These are phyloP conservation scores for Coemansia sp. DNA, from an alignment of 192 early-diverging fungal species.

Conservation along the genomic window DNA sequence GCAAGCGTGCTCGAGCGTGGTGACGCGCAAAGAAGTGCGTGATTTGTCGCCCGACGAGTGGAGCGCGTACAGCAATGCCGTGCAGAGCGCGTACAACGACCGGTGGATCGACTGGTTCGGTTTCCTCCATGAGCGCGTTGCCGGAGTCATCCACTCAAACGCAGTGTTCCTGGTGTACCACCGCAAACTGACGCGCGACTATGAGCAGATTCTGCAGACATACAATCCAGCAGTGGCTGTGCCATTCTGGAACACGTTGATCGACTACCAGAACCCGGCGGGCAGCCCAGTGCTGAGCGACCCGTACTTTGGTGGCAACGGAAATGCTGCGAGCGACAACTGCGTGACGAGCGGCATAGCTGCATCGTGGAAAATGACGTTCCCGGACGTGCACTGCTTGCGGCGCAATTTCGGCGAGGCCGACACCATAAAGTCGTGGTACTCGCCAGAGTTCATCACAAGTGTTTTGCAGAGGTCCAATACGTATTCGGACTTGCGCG, in stretches of 20 bases:
- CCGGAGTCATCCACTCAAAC: slow-evolving; percentile 34
- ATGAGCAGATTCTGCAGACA: slow-evolving; percentile 53
- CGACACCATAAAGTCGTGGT: slow-evolving; percentile 26
- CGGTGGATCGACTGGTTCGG: slow-evolving; percentile 54
- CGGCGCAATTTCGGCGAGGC: slow-evolving; percentile 37
- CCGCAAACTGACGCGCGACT: slow-evolving; percentile 54
- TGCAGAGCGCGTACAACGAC: slow-evolving; percentile 24
- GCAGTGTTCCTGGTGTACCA: slow-evolving; percentile 56
- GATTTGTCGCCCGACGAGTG: slow-evolving; percentile 39
- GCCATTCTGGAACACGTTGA: slow-evolving; percentile 53
- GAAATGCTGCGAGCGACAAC: slow-evolving; percentile 12
- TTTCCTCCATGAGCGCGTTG: slow-evolving; percentile 37
- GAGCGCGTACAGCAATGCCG: slow-evolving; percentile 36
- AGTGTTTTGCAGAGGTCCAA: slow-evolving; percentile 29
- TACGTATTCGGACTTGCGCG: slow-evolving; percentile 35
- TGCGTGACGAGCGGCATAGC: slow-evolving; percentile 38
- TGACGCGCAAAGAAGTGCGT: slow-evolving; percentile 54
- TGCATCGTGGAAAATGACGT: slow-evolving; percentile 19
- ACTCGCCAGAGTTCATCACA: slow-evolving; percentile 46
- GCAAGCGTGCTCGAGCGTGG: slow-evolving; percentile 17
- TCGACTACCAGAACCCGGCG: slow-evolving; percentile 51
- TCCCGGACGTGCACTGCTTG: slow-evolving; percentile 33
- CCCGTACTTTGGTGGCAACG: slow-evolving; percentile 51
- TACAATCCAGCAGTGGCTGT: slow-evolving; percentile 45
- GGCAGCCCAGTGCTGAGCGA: slow-evolving; percentile 24